Conservation (phyloP, 306 rosid genomes). For the Cicer pinnatifidum region DNA sequence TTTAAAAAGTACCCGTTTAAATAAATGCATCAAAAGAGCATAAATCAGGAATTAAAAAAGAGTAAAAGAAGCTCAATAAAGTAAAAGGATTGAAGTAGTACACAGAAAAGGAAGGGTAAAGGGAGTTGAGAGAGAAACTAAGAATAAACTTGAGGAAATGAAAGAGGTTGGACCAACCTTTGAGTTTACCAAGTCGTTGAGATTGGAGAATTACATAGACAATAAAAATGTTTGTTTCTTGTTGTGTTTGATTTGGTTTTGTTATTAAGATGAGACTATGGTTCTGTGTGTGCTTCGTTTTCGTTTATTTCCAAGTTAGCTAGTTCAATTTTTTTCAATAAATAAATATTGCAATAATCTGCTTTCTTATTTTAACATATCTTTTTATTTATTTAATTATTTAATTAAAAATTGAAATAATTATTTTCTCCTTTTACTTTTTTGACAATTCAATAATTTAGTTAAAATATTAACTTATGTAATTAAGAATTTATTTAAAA, state of each 20-base stretch:
- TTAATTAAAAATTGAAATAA: background rate
- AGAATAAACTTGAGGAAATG: slow-evolving; percentile 19
- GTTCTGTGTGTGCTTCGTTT: background rate
- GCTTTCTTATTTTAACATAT: background rate
- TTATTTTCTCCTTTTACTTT: too few species aligned
- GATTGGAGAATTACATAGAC: background rate
- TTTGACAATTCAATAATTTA: too few species aligned
- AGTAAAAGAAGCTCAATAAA: slow-evolving; percentile 37
- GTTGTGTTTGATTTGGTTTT: slow-evolving; percentile 31
- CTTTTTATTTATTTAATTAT: background rate
- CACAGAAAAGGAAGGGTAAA: slow-evolving; percentile 15
- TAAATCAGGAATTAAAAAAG: slow-evolving; percentile 10
- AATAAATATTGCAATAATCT: background rate
- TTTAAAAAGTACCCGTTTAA: slow-evolving; percentile 15
- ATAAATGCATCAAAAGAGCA: slow-evolving; percentile 29
- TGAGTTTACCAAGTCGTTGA: slow-evolving; percentile 50
- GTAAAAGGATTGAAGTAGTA: slow-evolving; percentile 33
- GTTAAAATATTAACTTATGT: too few species aligned
- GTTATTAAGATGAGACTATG: slow-evolving; percentile 5
- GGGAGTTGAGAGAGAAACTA: slow-evolving; percentile 37
- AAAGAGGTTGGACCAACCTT: slow-evolving; percentile 42
- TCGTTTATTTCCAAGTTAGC: slow-evolving; percentile 32
- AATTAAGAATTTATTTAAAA: too few species aligned
- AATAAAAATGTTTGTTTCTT: background rate
- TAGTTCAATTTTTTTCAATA: background rate